These are phyloP conservation scores for Cadophora malorum DNA, from an alignment of 2,329 filamentous ascomycete genomes.

Conservation along the genomic window DNA sequence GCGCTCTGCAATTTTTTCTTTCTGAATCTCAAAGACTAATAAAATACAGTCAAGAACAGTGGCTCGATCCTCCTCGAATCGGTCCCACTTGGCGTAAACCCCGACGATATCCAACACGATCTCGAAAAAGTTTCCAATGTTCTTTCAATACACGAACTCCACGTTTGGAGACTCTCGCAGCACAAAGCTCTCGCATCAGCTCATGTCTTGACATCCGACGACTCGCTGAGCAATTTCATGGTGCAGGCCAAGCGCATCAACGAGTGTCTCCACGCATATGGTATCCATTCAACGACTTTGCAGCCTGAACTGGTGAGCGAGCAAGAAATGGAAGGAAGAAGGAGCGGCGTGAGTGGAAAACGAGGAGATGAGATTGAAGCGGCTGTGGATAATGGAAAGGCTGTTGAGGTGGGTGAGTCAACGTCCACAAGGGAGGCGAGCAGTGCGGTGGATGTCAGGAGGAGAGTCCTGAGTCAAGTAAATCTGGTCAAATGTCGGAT, in stretches of 20 bases:
- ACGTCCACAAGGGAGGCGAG: neutral
- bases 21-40: neutral
- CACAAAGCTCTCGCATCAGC: slow-evolving; percentile 72
- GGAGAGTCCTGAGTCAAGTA: slow-evolving; percentile 7
- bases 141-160: slow-evolving; percentile 72
- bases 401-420: neutral
- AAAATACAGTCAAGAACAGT: slow-evolving; percentile 55
- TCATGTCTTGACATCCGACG: slow-evolving; percentile 68
- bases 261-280: slow-evolving; percentile 75
- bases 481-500: slow-evolving; percentile 31
- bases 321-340: slow-evolving; percentile 16
- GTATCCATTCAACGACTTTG: slow-evolving; percentile 73
- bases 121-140: slow-evolving; percentile 72
- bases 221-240: slow-evolving; percentile 63
- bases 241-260: slow-evolving; percentile 65
- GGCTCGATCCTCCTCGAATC: slow-evolving; percentile 73
- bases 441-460: slow-evolving; percentile 9
- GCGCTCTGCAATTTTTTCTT: no score
- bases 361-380: slow-evolving; percentile 1
- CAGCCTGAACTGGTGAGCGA: slow-evolving; percentile 63
- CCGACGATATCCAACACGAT: slow-evolving; percentile 71
- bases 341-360: slow-evolving; percentile 8
- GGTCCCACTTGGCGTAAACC: slow-evolving; percentile 63
- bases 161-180: slow-evolving; percentile 77
- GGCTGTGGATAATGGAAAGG: neutral